Base-by-base conservation (phyloP, 1,139 yeast species). In the Suhomyces bolitotheri region DNA sequence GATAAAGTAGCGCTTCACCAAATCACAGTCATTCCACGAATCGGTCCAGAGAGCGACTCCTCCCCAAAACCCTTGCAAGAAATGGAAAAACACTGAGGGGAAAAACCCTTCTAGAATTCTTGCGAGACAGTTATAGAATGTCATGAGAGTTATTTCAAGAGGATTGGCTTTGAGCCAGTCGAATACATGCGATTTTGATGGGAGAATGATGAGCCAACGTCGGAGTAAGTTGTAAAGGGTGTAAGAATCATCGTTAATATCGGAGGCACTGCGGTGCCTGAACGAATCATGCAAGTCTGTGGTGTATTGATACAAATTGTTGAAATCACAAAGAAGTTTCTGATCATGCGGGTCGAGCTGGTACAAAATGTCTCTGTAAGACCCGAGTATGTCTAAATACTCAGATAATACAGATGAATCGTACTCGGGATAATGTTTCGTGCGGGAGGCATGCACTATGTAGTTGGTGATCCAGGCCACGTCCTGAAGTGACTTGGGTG, bases 201-300 rank as follows among this genome's bases (percentile, higher is more conserved):
- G 66, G 3, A 54, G 27, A 9, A 56, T 57, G 4, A 54, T 41
- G 17, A 58, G 39, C 62, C 64, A 61, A n/a, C 42, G 43, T 26
- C 65, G 45, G 16, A 62, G 43, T 4, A 58, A 28, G 14, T 42
- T 40, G 38, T 56, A 60, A 12, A 58, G 33, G 7, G 42, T 11
- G 7, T 35, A 22, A 15, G 47, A 45, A 24, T 46, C 44, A 12
- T 24, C 19, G 16, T 43, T 39, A 29, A 41, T 29, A 5, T 21
- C 35, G n/a, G 29, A 29, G n/a, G 31, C 28, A 11, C 36, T 14
- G 12, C 31, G 20, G 7, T 21, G 12, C 9, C 31, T n/a, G 8
- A 46, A 10, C 25, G 44, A 41, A 1, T 28, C 26, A 5, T 33
- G 21, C 15, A 53, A 28, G 4, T 37, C 26, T 6, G 19, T 5